Base-by-base conservation (phyloP, 805 yeast species). In the Barnettozyma siamensis region DNA sequence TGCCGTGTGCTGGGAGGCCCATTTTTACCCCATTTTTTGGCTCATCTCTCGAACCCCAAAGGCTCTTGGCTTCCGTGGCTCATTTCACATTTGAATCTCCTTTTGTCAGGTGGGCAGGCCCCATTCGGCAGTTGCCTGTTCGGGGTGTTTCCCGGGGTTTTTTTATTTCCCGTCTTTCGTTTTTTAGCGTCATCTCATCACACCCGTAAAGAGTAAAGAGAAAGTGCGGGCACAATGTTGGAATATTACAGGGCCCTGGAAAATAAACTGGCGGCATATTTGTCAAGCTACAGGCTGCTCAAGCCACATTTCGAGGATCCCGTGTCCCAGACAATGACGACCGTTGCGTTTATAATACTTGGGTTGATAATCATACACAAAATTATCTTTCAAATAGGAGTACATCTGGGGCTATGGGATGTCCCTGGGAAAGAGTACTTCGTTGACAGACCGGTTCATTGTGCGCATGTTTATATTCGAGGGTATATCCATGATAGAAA, bases 401-500 rank as follows among this genome's bases (percentile, higher is more conserved):
- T 71, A 3, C 59, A 59, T 43, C 50, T 70, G 7, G 59, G 59
- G 1, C 45, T 64, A 5, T 73, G 78, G 79, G 71, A 71, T 23
- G 64, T 71, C 46, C 72, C 72, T 24, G 76, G 76, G 13, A 72
- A 75, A 48, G 83, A 80, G 41, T 74, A 77, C 20, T 83, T 83
- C 56, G 69, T 72, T n/a, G 84, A 83, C 34, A 73, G 76, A 20
- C 93, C 91, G 0, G 79, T 80, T 7, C 91, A 83, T 57, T 83
- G 88, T 62, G 88, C 93, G 1, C 88, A 83, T 59, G 67, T 83
- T 1, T 77, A 77, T 46, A 73, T 78, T 6, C 62, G 73, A 20
- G 65, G 83, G 38, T 73, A 77, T 41, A 54, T 76, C 3, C 47
- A 50, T 6, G 23, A 36, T 5, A 30, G 30, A 1, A 46, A 49